These are phyloP conservation scores for Musa itinerans DNA, from an alignment of 176 grass and related monocot genomes.

Conservation along the genomic window DNA sequence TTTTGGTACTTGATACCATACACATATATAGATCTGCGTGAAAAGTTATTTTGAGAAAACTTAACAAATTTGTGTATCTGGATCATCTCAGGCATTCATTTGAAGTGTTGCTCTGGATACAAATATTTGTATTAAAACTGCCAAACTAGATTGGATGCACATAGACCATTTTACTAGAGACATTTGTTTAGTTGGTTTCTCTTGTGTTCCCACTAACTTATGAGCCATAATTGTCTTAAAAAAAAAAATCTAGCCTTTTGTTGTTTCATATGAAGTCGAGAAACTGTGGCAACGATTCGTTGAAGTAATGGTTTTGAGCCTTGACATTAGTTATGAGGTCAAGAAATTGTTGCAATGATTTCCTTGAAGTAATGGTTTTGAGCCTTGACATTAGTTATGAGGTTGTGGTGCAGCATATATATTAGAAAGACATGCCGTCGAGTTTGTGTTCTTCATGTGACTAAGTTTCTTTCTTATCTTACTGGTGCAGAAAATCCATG, in stretches of 20 bases:
- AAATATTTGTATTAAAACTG: no score
- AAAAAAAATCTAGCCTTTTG: no score
- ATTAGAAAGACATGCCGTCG: background rate
- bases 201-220: no score
- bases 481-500: slow-evolving; percentile 42
- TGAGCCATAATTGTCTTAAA: no score
- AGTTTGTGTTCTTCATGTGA: no score
- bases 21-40: background rate
- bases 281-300: background rate
- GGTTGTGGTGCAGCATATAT: background rate
- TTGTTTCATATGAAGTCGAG: background rate
- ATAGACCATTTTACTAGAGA: no score
- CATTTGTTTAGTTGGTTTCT: no score
- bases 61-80: background rate
- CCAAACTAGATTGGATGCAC: background rate
- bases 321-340: background rate
- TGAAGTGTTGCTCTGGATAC: background rate
- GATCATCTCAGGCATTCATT: background rate
- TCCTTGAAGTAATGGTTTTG: slow-evolving; percentile 5
- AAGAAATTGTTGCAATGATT: background rate
- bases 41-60: background rate
- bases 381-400: background rate
- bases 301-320: slow-evolving; percentile 2
- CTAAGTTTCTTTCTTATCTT: slow-evolving; percentile 8
- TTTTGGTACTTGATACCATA: no score